Evolutionary conservation across 2,329 filamentous ascomycete species (phyloP).

Genomic region (Nigrograna mackinnonii): DNA sequence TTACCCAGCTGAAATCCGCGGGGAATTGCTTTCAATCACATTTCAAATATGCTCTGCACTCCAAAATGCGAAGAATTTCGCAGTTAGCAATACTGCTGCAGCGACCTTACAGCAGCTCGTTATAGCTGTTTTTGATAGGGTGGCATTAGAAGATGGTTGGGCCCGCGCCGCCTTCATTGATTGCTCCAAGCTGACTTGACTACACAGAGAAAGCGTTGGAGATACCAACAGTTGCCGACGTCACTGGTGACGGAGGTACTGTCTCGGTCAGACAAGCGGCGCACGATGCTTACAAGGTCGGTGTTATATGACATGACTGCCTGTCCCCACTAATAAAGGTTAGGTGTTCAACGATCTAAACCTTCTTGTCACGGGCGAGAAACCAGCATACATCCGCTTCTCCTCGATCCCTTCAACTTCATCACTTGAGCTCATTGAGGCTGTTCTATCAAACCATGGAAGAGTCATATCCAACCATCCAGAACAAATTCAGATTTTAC

Average conservation of each 20-base stretch:
- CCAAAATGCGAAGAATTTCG: conserved; percentile 87
- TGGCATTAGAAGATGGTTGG: conserved; percentile 76
- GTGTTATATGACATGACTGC: not conserved
- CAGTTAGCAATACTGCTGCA: conserved; percentile 93
- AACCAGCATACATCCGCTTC: conserved; percentile 79
- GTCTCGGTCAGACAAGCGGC: conserved; percentile 74
- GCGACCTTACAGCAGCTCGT: conserved; percentile 96
- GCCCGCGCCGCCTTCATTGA: not conserved
- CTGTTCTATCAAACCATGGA: conserved; percentile 84
- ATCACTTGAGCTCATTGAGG: conserved; percentile 89
- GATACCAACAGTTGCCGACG: conserved; percentile 65
- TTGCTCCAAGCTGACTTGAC: not conserved
- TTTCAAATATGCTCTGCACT: conserved; percentile 91
- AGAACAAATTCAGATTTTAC: conserved; percentile 80
- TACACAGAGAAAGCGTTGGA: conserved; percentile 46
- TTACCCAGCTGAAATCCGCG: conserved; percentile 79
- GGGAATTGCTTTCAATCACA: conserved; percentile 77
- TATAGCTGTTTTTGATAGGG: conserved; percentile 90
- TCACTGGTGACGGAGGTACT: conserved; percentile 66
- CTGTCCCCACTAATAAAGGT: not conserved
- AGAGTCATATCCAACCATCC: conserved; percentile 75
- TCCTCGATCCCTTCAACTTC: conserved; percentile 79
- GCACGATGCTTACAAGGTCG: conserved; percentile 78
- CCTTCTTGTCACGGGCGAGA: conserved; percentile 81
- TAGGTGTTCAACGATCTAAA: conserved; percentile 89